A percentile compares a stretch with the other conserved stretches of the same genome.
These are phyloP conservation scores for Epichloe elymi DNA, from an alignment of 2,329 filamentous ascomycete species.

Conservation along the genomic window DNA sequence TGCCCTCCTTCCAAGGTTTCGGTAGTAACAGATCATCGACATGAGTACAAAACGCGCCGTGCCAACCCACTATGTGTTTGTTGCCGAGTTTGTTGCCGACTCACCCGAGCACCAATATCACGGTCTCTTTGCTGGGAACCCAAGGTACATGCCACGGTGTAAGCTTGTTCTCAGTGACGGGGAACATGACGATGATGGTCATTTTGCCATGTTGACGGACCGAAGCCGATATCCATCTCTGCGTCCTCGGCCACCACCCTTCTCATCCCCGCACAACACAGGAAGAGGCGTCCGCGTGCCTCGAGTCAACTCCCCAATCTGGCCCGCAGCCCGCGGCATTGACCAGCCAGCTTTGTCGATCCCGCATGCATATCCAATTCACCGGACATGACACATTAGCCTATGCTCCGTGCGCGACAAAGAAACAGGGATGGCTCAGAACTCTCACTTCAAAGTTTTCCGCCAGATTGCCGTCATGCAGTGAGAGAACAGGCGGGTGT, in stretches of 20 bases:
- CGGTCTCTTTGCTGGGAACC: too few relatives aligned
- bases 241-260: not conserved
- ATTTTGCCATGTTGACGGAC: not conserved
- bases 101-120: not conserved
- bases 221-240: not conserved
- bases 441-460: too few relatives aligned
- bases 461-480: not conserved
- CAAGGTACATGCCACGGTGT: too few relatives aligned
- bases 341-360: not conserved
- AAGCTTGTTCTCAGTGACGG: too few relatives aligned
- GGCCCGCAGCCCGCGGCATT: too few relatives aligned
- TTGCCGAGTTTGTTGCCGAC: not conserved
- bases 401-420: not conserved
- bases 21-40: not conserved
- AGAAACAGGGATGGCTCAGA: not conserved
- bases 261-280: not conserved
- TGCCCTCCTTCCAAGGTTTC: not conserved
- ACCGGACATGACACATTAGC: not conserved
- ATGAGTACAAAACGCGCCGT: not conserved
- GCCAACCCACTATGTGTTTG: not conserved
- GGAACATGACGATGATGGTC: too few relatives aligned
- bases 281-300: not conserved
- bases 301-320: not conserved
- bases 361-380: not conserved
- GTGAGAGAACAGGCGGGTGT: not conserved